Evolutionary conservation across 306 rosid species (phyloP), one percentile per base, ranked within the genome.

Genomic region (Hylodesmum podocarpum): DNA sequence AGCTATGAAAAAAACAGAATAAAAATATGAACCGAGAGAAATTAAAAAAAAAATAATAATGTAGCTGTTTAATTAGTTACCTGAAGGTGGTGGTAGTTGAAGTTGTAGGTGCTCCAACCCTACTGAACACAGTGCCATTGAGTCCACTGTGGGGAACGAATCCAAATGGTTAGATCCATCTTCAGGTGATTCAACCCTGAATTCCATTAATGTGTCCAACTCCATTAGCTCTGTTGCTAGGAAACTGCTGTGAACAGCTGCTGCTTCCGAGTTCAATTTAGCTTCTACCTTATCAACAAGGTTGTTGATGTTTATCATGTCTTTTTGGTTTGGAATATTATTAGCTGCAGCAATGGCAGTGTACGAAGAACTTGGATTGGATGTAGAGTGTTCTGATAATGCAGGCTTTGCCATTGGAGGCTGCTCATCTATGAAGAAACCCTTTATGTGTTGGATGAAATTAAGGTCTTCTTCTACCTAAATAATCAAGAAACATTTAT

Each of bases 311-410:
- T n/a, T n/a, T n/a, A n/a, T 19, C 9, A 71, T 78, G 0, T 75
- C 75, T 0, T 68, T 85, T 5, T 66, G 72, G 39, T 7, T 49
- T n/a, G 58, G 31, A 5, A 8, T 37, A 51, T n/a, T n/a, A n/a
- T 14, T 14, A 19, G 50, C 6, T 3, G 10, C 72, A n/a, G n/a
- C n/a, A n/a, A n/a, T n/a, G n/a, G 19, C 41, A 55, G 67, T 12
- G 5, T 86, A 66, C 4, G 68, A 33, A 8, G 68, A 34, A 3
- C 47, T 63, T 28, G 69, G 69, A 4, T 63, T 63, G 29, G 93
- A 91, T 12, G 96, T 84, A 39, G 96, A 91, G 55, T 87, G 87
- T 55, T 80, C 90, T 1, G 96, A 91, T 44, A 89, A 78, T 18
- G 89, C 93, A 4, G 90, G 90, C 59, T 85, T 87, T 25, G 87